Conservation (phyloP, 495 filamentous ascomycete genomes). For the Chaetomium fimeti region DNA sequence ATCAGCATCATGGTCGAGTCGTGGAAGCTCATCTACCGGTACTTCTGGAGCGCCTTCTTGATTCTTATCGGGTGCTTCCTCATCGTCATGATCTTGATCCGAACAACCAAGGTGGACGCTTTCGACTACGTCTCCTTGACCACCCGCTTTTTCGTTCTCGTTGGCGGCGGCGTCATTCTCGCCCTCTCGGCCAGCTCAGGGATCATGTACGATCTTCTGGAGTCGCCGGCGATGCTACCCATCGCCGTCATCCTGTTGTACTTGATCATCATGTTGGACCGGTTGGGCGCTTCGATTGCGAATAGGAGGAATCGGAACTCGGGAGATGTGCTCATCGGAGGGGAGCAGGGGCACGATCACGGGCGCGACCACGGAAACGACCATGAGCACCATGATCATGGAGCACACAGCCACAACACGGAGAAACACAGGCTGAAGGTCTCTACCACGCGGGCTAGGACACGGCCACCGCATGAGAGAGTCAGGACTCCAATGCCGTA, state of each 20-base stretch:
- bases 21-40: slow-evolving; percentile 31
- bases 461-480: too few species aligned
- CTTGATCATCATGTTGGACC: slow-evolving; percentile 26
- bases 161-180: slow-evolving; percentile 12
- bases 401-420: not conserved
- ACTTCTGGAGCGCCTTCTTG: slow-evolving; percentile 27
- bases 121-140: slow-evolving; percentile 21
- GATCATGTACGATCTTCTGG: slow-evolving; percentile 25
- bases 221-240: slow-evolving; percentile 22
- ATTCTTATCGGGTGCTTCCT: slow-evolving; percentile 27
- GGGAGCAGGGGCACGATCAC: slow-evolving; percentile 5
- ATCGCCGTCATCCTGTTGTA: slow-evolving; percentile 19
- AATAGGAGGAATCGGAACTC: slow-evolving; percentile 26
- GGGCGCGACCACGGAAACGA: not conserved
- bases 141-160: slow-evolving; percentile 15
- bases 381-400: not conserved
- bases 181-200: slow-evolving; percentile 19
- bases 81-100: slow-evolving; percentile 25
- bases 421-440: slow-evolving; percentile 7
- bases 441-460: not conserved
- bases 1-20: slow-evolving; percentile 26
- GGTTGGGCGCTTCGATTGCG: slow-evolving; percentile 23
- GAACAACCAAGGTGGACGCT: slow-evolving; percentile 26
- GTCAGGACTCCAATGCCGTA: too few species aligned
- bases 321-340: slow-evolving; percentile 15